Evolutionary conservation across 176 grass and related monocot species (phyloP).

Genomic region (Zoysia japonica): DNA sequence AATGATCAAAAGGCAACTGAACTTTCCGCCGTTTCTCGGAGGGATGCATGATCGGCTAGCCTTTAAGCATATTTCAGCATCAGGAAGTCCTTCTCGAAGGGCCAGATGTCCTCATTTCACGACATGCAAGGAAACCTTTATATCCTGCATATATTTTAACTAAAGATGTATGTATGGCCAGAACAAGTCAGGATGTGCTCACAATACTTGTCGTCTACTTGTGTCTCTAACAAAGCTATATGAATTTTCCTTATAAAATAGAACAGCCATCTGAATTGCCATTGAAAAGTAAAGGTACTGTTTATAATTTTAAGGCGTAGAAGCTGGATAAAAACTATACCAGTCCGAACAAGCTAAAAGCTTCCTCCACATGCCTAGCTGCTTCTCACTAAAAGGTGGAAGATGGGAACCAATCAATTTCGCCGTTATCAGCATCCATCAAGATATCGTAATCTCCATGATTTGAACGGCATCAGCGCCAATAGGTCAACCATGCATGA

Average conservation of each 20-base stretch:
- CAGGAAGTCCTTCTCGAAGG: background rate
- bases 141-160: background rate
- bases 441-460: too few species aligned
- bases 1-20: conserved; percentile 11
- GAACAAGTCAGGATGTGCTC: conserved; percentile 12
- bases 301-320: too few species aligned
- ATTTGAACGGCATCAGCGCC: too few species aligned
- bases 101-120: background rate
- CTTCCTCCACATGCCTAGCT: too few species aligned
- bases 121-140: conserved; percentile 14
- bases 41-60: background rate
- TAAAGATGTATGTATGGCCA: background rate
- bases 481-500: too few species aligned
- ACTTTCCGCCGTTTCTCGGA: background rate
- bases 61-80: background rate
- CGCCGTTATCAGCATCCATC: too few species aligned
- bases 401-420: too few species aligned
- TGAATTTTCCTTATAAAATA: background rate
- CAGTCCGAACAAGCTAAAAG: too few species aligned
- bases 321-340: too few species aligned
- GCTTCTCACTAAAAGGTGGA: too few species aligned
- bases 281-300: too few species aligned
- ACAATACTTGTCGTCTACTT: conserved; percentile 23
- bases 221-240: background rate
- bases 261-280: too few species aligned